Percentiles rank a stretch among this genome's conserved stretches.
Evolutionary conservation across 2,329 filamentous ascomycete genomes (phyloP).

Genomic region (Calonectria pauciramosa): DNA sequence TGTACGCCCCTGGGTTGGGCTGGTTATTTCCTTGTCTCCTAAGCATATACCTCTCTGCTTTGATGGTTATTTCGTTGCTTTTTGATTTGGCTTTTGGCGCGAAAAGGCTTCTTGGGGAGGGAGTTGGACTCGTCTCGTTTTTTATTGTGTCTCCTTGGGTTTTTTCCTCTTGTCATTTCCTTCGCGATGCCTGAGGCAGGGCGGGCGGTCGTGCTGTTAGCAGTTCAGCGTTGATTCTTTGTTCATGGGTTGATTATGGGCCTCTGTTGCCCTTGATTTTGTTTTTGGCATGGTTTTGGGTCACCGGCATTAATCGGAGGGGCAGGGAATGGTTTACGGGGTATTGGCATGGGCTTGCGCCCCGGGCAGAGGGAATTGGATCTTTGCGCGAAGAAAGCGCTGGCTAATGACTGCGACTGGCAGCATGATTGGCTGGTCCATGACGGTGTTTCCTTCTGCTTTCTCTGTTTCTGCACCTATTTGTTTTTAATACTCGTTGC

Average conservation of each 20-base stretch:
- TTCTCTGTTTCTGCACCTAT: slow-evolving; percentile 54
- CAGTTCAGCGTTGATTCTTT: slow-evolving; percentile 34
- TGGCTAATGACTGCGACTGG: slow-evolving; percentile 61
- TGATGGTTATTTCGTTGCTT: slow-evolving; percentile 49
- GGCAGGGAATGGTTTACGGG: slow-evolving; percentile 45
- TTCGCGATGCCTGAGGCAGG: slow-evolving; percentile 54
- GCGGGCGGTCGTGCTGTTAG: slow-evolving; percentile 50
- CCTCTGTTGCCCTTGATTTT: slow-evolving; percentile 30
- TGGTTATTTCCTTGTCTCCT: slow-evolving; percentile 44
- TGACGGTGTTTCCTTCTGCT: slow-evolving; percentile 59
- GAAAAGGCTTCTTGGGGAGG: slow-evolving; percentile 42
- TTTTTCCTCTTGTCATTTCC: slow-evolving; percentile 44
- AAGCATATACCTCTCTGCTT: slow-evolving; percentile 51
- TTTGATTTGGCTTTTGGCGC: slow-evolving; percentile 37
- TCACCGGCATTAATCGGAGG: slow-evolving; percentile 46
- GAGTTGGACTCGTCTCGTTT: slow-evolving; percentile 46
- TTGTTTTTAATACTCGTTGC: slow-evolving; percentile 53
- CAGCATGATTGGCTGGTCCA: slow-evolving; percentile 66
- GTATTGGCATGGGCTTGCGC: slow-evolving; percentile 46
- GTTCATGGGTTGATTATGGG: slow-evolving; percentile 20
- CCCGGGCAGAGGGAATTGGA: slow-evolving; percentile 48
- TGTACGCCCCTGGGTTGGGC: slow-evolving; percentile 46
- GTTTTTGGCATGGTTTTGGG: slow-evolving; percentile 42
- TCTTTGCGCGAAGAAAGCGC: slow-evolving; percentile 50
- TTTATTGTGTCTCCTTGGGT: slow-evolving; percentile 45